Percentiles rank a stretch among this genome's conserved stretches.
Evolutionary conservation across 352 stramenopile genomes (phyloP).

Genomic region (Phytophthora ohioensis): DNA sequence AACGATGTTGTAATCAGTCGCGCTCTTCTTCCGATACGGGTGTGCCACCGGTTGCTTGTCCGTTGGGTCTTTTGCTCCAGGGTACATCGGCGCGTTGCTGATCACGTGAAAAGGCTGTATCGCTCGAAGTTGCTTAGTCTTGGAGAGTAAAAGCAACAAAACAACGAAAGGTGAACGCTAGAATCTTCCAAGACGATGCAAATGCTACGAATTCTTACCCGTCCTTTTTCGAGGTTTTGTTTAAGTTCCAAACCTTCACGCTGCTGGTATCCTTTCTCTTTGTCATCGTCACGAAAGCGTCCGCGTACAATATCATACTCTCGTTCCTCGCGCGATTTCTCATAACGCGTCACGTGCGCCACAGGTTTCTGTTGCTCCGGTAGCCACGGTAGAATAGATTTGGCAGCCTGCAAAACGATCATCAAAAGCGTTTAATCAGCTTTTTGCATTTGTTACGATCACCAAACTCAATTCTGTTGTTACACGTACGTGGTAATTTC

Average conservation of each 20-base stretch:
- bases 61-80: constrained; percentile 52
- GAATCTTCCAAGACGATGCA: constrained; percentile 7
- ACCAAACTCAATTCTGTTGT: neutral
- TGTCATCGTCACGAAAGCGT: constrained; percentile 72
- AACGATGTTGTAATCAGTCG: constrained; percentile 70
- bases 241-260: constrained; percentile 48
- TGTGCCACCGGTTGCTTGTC: constrained; percentile 48
- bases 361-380: constrained; percentile 62
- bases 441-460: constrained; percentile 1
- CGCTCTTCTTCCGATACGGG: constrained; percentile 45
- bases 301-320: constrained; percentile 76
- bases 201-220: constrained; percentile 31
- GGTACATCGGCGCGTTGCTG: constrained; percentile 66
- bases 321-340: constrained; percentile 74
- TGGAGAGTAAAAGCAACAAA: neutral
- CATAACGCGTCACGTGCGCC: constrained; percentile 73
- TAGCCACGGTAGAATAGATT: constrained; percentile 65
- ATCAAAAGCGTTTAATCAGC: constrained; percentile 14
- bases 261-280: constrained; percentile 42
- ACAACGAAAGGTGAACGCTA: neutral
- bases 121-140: constrained; percentile 70
- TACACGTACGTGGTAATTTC: constrained; percentile 60
- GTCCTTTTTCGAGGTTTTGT: constrained; percentile 48
- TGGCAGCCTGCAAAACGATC: constrained; percentile 52
- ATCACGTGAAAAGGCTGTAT: constrained; percentile 76